Percentiles rank a stretch among this genome's conserved stretches.
Evolutionary conservation across 768 basidiomycete genomes (phyloP).

Genomic region (Lentinula sp.): DNA sequence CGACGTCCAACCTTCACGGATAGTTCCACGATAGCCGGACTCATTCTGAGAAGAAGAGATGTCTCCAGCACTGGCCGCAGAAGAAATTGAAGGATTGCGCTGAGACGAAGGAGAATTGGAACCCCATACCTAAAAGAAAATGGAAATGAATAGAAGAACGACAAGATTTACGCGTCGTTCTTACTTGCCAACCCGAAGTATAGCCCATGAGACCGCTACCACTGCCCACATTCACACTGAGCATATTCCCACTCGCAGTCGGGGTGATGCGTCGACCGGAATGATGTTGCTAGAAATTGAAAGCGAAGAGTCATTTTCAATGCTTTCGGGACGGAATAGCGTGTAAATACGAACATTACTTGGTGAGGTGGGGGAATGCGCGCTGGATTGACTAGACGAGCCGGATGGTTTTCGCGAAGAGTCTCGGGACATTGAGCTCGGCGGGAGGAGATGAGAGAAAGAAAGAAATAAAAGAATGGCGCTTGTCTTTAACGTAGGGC

Average conservation of each 20-base stretch:
- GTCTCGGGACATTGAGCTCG: slow-evolving; percentile 31
- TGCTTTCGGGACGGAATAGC: slow-evolving; percentile 7
- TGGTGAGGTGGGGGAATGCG: slow-evolving; percentile 60
- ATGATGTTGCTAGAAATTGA: slow-evolving; percentile 22
- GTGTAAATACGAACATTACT: slow-evolving; percentile 38
- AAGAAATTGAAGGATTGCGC: slow-evolving; percentile 59
- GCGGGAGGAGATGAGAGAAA: background rate
- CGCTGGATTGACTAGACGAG: slow-evolving; percentile 59
- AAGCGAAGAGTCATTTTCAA: slow-evolving; percentile 7
- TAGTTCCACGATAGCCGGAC: slow-evolving; percentile 36
- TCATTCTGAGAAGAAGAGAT: slow-evolving; percentile 39
- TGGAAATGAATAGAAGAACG: slow-evolving; percentile 5
- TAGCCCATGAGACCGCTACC: slow-evolving; percentile 43
- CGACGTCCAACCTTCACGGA: slow-evolving; percentile 43
- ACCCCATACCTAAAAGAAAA: slow-evolving; percentile 50
- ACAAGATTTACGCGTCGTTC: slow-evolving; percentile 12
- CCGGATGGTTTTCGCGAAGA: slow-evolving; percentile 63
- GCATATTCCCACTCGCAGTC: slow-evolving; percentile 38
- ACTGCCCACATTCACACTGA: slow-evolving; percentile 45
- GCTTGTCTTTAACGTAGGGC: slow-evolving; percentile 14
- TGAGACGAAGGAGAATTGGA: slow-evolving; percentile 40
- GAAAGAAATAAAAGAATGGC: slow-evolving; percentile 17
- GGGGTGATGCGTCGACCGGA: slow-evolving; percentile 41
- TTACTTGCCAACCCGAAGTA: slow-evolving; percentile 65
- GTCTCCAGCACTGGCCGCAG: slow-evolving; percentile 47